These are phyloP conservation scores for Trametes coccinea DNA, from an alignment of 768 basidiomycete species.

Conservation along the genomic window DNA sequence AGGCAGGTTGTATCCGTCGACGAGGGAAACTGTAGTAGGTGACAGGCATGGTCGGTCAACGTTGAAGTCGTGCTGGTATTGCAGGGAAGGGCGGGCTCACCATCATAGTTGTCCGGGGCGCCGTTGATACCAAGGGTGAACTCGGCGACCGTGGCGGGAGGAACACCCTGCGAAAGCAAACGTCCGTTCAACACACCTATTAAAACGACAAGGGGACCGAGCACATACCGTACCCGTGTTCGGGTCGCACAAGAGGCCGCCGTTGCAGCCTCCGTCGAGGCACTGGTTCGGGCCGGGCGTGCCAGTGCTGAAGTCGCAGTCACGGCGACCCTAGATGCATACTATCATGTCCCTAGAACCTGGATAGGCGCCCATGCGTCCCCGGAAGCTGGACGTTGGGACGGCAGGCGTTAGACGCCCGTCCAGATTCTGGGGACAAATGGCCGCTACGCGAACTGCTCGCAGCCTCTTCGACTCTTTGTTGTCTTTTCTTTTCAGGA, in stretches of 20 bases:
- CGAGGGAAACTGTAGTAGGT: conserved; percentile 30
- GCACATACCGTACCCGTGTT: conserved; percentile 34
- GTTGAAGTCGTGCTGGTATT: neutral
- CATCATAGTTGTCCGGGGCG: conserved; percentile 38
- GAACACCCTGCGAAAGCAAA: conserved; percentile 35
- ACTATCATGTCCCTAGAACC: too few species aligned
- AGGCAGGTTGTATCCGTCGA: conserved; percentile 38
- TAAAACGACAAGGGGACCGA: neutral
- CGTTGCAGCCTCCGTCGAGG: conserved; percentile 40
- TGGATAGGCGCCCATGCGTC: too few species aligned
- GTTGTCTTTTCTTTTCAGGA: too few species aligned
- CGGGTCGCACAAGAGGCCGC: conserved; percentile 40
- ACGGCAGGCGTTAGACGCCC: too few species aligned
- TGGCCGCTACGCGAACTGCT: too few species aligned
- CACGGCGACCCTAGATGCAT: conserved; percentile 30
- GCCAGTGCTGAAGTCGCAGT: conserved; percentile 36
- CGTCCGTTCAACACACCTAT: conserved; percentile 3
- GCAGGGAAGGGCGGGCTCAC: conserved; percentile 10
- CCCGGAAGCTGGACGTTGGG: too few species aligned
- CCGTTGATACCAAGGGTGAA: conserved; percentile 34
- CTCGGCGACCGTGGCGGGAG: conserved; percentile 39
- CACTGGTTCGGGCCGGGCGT: conserved; percentile 37
- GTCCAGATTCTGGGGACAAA: too few species aligned
- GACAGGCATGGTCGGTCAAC: neutral
- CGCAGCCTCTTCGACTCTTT: too few species aligned